phyloP scores from a whole-genome alignment of 768 basidiomycete genomes.

The Tricholoma furcatifolium region DNA sequence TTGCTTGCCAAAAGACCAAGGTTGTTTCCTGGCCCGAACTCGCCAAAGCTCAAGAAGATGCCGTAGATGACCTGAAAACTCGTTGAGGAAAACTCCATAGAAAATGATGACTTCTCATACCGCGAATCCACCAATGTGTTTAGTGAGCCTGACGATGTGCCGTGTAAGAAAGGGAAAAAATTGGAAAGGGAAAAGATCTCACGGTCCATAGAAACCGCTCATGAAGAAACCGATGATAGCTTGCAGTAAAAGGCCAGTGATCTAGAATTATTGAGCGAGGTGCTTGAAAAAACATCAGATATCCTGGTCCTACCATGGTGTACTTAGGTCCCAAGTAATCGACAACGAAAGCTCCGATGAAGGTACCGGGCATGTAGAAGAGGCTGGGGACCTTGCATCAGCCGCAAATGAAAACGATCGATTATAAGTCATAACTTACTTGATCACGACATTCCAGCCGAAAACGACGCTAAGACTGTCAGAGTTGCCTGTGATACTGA shows the following conservation, averaged over 20 bases:
- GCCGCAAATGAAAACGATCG: too few species aligned
- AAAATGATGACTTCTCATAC: conserved; percentile 31
- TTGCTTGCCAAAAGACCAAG: conserved; percentile 83
- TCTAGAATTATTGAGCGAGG: conserved; percentile 34
- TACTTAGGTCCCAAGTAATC: conserved; percentile 74
- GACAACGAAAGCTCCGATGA: conserved; percentile 70
- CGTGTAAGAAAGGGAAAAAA: not conserved
- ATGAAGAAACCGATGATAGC: conserved; percentile 82
- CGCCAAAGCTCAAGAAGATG: conserved; percentile 84
- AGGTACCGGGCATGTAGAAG: conserved; percentile 44
- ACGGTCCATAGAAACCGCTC: conserved; percentile 70
- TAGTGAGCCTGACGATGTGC: conserved; percentile 40
- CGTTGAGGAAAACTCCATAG: not conserved
- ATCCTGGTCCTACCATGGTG: conserved; percentile 67
- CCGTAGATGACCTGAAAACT: conserved; percentile 70
- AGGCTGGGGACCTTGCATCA: conserved; percentile 20
- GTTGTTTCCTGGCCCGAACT: conserved; percentile 83
- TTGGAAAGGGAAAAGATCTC: conserved; percentile 10
- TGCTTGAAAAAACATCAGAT: not conserved
- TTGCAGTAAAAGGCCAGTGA: conserved; percentile 61
- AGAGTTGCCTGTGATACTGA: conserved; percentile 55
- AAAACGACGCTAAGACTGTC: conserved; percentile 58
- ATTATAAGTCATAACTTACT: too few species aligned
- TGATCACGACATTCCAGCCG: conserved; percentile 84
- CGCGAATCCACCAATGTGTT: conserved; percentile 69